A percentile compares a stretch with the other conserved stretches of the same genome.
Evolutionary conservation across 208 protist species (phyloP).

Genomic region (Leishmania turanica): DNA sequence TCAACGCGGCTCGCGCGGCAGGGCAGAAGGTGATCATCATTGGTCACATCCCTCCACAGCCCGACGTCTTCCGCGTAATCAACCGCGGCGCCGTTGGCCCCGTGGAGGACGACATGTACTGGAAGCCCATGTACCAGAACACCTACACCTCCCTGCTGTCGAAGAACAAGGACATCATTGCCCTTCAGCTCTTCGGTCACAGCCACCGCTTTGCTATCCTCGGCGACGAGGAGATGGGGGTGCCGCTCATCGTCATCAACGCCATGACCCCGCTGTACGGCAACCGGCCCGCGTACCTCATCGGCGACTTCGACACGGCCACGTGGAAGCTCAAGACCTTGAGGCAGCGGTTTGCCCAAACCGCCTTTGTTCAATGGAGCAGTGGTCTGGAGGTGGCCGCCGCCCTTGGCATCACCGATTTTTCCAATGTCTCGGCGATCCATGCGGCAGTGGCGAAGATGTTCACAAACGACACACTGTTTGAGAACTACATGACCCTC

Average conservation of each 20-base stretch:
- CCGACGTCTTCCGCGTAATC: constrained; percentile 51
- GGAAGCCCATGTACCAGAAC: constrained; percentile 60
- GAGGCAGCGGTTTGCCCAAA: constrained; percentile 49
- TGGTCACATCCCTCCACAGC: constrained; percentile 73
- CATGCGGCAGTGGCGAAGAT: constrained; percentile 25
- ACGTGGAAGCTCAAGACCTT: constrained; percentile 39
- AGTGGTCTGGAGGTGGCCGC: constrained; percentile 39
- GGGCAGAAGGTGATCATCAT: constrained; percentile 74
- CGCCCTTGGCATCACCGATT: constrained; percentile 45
- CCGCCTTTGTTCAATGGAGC: constrained; percentile 28
- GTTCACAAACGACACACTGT: constrained; percentile 42
- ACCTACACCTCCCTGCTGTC: constrained; percentile 53
- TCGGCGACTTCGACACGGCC: constrained; percentile 42
- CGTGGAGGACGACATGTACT: constrained; percentile 62
- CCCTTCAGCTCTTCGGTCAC: constrained; percentile 77
- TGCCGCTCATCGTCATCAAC: constrained; percentile 38
- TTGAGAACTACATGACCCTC: constrained; percentile 55
- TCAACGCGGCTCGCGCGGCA: constrained; percentile 37
- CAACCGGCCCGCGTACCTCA: constrained; percentile 71
- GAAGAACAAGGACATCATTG: constrained; percentile 46
- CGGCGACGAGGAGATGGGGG: constrained; percentile 23
- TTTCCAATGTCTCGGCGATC: constrained; percentile 36
- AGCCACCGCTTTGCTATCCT: constrained; percentile 70
- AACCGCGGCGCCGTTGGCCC: constrained; percentile 29
- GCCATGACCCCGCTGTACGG: constrained; percentile 39